phyloP scores from a whole-genome alignment of 148 eudicot species.

The Rhododendron ovatum region DNA sequence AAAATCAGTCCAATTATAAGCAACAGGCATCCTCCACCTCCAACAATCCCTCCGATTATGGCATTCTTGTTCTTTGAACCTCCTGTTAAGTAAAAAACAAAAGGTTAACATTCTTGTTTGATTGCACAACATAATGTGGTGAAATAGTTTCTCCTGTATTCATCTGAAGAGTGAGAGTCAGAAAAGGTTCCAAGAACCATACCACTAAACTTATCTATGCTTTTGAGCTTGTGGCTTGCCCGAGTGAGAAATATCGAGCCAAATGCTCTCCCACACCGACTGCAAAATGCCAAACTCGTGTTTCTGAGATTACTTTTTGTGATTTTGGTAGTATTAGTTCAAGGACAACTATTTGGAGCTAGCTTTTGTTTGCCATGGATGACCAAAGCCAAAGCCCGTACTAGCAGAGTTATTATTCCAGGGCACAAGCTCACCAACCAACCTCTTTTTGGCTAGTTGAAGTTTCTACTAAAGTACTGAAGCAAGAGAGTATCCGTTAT shows the following conservation, averaged over 20 bases:
- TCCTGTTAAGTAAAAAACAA: slow-evolving; percentile 7
- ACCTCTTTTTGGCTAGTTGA: neutral
- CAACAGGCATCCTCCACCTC: slow-evolving; percentile 34
- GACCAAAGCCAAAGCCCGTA: neutral
- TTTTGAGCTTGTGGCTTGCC: neutral
- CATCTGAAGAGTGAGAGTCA: neutral
- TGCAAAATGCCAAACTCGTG: neutral
- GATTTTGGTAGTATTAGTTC: neutral
- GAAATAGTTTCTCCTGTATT: neutral
- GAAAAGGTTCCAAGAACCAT: neutral
- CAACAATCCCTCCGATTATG: slow-evolving; percentile 33
- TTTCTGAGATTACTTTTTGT: neutral
- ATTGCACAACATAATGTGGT: neutral
- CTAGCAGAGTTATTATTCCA: neutral
- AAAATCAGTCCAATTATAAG: slow-evolving; percentile 20
- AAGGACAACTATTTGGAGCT: neutral
- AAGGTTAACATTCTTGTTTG: neutral
- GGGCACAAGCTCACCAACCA: neutral
- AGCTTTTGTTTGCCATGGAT: neutral
- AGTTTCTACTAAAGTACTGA: neutral
- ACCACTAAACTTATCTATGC: neutral
- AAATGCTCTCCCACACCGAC: neutral
- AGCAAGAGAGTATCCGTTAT: neutral
- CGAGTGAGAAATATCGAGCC: neutral
- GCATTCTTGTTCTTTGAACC: slow-evolving; percentile 28